Conservation (phyloP, 2,329 filamentous ascomycete genomes). For the Trichophyton mentagrophytes region DNA sequence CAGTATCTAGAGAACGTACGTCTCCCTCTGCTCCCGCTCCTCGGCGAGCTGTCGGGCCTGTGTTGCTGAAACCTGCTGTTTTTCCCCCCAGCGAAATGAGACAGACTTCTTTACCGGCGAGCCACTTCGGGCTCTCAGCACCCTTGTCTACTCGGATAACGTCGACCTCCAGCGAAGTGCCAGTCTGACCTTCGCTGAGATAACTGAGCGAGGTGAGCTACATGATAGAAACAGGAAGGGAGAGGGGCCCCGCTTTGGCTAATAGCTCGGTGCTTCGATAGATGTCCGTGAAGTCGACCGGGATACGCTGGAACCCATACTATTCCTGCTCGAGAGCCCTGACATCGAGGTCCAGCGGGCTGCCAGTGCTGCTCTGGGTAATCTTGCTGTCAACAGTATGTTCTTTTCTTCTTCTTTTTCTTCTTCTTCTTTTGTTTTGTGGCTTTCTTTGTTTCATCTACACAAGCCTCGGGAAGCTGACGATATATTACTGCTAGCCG, state of each 20-base stretch:
- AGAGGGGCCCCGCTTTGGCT: too few species aligned
- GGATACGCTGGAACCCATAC: slow-evolving; percentile 87
- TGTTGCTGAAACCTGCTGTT: not conserved
- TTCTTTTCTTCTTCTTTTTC: slow-evolving; percentile 13
- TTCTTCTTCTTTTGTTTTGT: not conserved
- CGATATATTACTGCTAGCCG: slow-evolving; percentile 43
- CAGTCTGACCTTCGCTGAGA: slow-evolving; percentile 96
- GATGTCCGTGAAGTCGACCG: slow-evolving; percentile 94
- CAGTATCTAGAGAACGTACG: slow-evolving; percentile 92
- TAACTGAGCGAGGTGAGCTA: slow-evolving; percentile 77
- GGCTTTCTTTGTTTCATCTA: not conserved
- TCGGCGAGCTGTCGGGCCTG: not conserved
- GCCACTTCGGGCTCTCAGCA: slow-evolving; percentile 83
- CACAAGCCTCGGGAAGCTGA: too few species aligned
- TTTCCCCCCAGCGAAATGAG: slow-evolving; percentile 59
- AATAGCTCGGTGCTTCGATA: slow-evolving; percentile 27
- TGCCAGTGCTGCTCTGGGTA: slow-evolving; percentile 88
- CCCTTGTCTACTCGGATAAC: slow-evolving; percentile 95
- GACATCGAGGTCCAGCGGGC: slow-evolving; percentile 96
- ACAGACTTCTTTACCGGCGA: slow-evolving; percentile 98
- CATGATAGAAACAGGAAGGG: not conserved
- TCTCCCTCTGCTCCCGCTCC: slow-evolving; percentile 12
- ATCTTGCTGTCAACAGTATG: slow-evolving; percentile 92
- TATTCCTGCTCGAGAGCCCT: slow-evolving; percentile 84
- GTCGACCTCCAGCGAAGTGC: slow-evolving; percentile 95